Conservation (phyloP, 805 yeast species). For the Kurtzmaniella fragi region DNA sequence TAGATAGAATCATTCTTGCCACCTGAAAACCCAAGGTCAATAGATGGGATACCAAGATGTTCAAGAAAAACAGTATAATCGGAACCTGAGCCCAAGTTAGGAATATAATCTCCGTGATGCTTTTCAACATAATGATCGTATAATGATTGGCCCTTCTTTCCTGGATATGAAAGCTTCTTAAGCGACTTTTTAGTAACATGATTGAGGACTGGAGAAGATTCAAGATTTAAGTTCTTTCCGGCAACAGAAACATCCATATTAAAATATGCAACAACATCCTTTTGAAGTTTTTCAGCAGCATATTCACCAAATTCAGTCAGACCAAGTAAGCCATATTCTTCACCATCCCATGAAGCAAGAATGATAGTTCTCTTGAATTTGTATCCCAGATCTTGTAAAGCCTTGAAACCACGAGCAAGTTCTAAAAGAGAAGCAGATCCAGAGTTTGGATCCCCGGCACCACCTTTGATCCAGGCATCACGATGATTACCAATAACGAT, state of each 20-base stretch:
- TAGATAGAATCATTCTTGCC: slow-evolving; percentile 44
- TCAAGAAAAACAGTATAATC: slow-evolving; percentile 60
- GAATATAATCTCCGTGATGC: slow-evolving; percentile 27
- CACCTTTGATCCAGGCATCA: slow-evolving; percentile 46
- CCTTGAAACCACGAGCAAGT: slow-evolving; percentile 38
- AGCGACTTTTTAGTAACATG: slow-evolving; percentile 42
- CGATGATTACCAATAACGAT: slow-evolving; percentile 42
- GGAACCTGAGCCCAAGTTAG: slow-evolving; percentile 44
- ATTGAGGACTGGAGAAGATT: slow-evolving; percentile 55
- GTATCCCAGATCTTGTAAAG: slow-evolving; percentile 30
- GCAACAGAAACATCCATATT: slow-evolving; percentile 49
- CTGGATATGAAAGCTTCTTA: slow-evolving; percentile 40
- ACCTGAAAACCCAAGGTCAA: slow-evolving; percentile 38
- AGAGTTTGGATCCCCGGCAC: slow-evolving; percentile 44
- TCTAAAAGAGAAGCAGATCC: slow-evolving; percentile 41
- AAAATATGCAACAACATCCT: slow-evolving; percentile 45
- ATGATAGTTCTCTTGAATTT: slow-evolving; percentile 35
- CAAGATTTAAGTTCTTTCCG: slow-evolving; percentile 45
- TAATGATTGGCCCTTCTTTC: slow-evolving; percentile 34
- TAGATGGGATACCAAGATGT: slow-evolving; percentile 63
- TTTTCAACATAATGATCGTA: slow-evolving; percentile 42
- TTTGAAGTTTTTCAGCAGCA: slow-evolving; percentile 32
- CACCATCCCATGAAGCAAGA: slow-evolving; percentile 39
- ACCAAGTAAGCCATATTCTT: slow-evolving; percentile 49
- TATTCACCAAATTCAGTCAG: slow-evolving; percentile 55